Percentiles rank a stretch among this genome's conserved stretches.
phyloP scores from a whole-genome alignment of 345 rosid genomes.

The Eucalyptus erythrocorys region DNA sequence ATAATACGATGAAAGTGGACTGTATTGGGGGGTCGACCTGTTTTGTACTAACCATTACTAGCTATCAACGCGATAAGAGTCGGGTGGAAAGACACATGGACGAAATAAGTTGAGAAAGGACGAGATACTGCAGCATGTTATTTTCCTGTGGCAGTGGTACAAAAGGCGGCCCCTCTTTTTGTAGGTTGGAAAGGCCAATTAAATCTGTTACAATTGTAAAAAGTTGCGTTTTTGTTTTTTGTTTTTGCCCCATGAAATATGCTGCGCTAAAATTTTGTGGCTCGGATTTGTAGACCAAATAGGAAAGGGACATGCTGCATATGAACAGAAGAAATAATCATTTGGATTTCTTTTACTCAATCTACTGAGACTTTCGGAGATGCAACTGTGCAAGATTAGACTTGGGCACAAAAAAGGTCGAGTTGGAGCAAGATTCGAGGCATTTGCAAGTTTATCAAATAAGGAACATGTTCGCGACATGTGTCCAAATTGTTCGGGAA shows the following conservation, averaged over 20 bases:
- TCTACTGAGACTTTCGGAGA: not conserved
- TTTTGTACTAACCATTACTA: not conserved
- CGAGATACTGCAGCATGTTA: not conserved
- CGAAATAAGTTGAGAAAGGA: not conserved
- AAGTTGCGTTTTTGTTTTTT: fast-evolving
- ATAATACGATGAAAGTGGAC: not conserved
- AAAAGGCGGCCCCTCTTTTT: too few relatives aligned
- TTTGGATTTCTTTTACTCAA: not conserved
- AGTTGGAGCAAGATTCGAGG: not conserved
- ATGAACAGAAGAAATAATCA: not conserved
- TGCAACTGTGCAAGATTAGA: not conserved
- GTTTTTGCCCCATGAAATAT: not conserved
- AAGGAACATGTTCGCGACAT: not conserved
- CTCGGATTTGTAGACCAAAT: not conserved
- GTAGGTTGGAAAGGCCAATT: not conserved
- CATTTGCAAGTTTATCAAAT: not conserved
- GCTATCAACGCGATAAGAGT: not conserved
- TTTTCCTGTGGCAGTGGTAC: not conserved
- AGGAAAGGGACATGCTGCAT: not conserved
- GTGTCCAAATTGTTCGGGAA: not conserved
- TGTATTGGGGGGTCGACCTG: not conserved
- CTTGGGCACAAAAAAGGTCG: not conserved
- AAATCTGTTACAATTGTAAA: not conserved
- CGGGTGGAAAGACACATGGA: not conserved
- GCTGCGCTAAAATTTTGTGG: not conserved